Percentiles rank a stretch among this genome's conserved stretches.
Evolutionary conservation across 164 flowering plant genomes (phyloP).

Genomic region (Euptelea pleiosperma): DNA sequence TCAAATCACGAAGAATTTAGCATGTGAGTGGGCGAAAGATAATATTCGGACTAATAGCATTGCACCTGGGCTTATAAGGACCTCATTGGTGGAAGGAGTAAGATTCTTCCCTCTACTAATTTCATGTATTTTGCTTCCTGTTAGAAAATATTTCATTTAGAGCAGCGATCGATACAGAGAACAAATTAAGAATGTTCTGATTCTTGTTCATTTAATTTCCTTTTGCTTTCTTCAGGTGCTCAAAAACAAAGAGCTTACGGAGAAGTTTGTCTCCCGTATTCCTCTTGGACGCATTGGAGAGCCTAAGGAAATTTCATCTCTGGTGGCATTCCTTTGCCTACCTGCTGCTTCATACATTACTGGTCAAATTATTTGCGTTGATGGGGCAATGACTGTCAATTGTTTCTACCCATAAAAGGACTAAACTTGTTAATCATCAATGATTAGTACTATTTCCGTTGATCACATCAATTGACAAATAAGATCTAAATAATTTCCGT

Average conservation of each 20-base stretch:
- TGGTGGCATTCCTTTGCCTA: slow-evolving; percentile 9
- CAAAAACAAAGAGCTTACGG: neutral
- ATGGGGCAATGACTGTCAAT: slow-evolving; percentile 3
- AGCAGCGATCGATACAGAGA: too few relatives aligned
- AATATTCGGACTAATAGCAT: neutral
- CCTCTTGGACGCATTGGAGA: neutral
- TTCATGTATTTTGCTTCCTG: too few relatives aligned
- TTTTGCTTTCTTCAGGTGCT: neutral
- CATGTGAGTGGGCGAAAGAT: slow-evolving; percentile 3
- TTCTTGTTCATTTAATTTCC: neutral
- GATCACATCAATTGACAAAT: too few relatives aligned
- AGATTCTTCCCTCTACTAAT: too few relatives aligned
- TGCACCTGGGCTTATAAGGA: neutral
- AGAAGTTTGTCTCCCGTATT: neutral
- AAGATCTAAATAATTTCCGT: too few relatives aligned
- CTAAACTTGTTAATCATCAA: too few relatives aligned
- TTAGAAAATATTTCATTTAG: too few relatives aligned
- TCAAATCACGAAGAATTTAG: slow-evolving; percentile 1
- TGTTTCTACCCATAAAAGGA: too few relatives aligned
- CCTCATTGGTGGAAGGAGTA: neutral
- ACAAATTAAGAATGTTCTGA: neutral
- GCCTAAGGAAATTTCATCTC: neutral
- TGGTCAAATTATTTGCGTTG: slow-evolving; percentile 10
- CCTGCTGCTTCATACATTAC: slow-evolving; percentile 14
- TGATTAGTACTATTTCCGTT: slow-evolving; percentile 31